Base-by-base conservation (phyloP, 1,284 basidiomycete species). In the Golubevia sp. region DNA sequence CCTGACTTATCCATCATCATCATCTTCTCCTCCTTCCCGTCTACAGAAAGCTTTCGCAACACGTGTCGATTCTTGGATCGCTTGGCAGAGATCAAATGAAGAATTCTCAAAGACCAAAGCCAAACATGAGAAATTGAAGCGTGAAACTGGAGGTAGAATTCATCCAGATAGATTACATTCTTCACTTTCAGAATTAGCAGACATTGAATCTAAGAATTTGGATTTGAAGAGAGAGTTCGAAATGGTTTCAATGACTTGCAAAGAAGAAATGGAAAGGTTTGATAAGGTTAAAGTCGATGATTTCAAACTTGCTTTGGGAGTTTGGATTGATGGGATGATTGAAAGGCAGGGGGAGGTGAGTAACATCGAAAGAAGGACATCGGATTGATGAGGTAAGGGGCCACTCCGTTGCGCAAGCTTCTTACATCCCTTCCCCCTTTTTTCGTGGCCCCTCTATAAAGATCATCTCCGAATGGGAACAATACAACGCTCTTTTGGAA, bases 261-360 rank as follows among this genome's bases (percentile, higher is more conserved):
- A 98, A 85, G 85, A 88, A 2, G 97, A 99, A 85, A 90, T 97
- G 76, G 90, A 89, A n/a, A 87, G 94, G 34, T 97, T 99, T 79
- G 96, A 99, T 85, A 88, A 90, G 76, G 95, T 97, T 84, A 89
- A 94, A 52, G 89, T 98, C 27, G 90, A 92, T 54, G 93, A 96
- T 77, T 93, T 96, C 83, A 93, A 92, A 80, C 86, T 87, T 34
- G 87, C 90, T 1, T 83, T 96, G 62, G 91, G 91, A 74, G 86
- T 86, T 1, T 94, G 92, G 84, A 84, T 95, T 63, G 90, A 91
- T 56, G 91, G 91, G 8, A 91, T 94, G 90, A 90, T 94, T 56
- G 82, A 86, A 25, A 86, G 91, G 56, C 93, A 96, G 85, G 91
- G 90, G 82, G 89, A 93, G 87, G 90, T 92, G n/a, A n/a, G n/a